A percentile compares a stretch with the other conserved stretches of the same genome.
Evolutionary conservation across 805 yeast genomes (phyloP).

Genomic region (Candida sakaeoensis): DNA sequence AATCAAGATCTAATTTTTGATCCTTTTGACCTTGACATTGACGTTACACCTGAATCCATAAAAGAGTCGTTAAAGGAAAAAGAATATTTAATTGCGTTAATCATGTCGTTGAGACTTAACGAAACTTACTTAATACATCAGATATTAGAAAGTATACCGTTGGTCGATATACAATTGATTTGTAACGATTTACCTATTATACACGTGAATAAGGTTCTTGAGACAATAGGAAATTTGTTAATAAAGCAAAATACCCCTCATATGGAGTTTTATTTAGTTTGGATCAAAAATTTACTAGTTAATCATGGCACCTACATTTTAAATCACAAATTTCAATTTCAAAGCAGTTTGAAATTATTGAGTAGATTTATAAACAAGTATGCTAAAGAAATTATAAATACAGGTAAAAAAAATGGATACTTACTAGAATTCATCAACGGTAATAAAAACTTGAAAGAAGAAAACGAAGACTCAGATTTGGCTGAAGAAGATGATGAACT

Average conservation of each 20-base stretch:
- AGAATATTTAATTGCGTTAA: slow-evolving; percentile 71
- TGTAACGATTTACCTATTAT: slow-evolving; percentile 70
- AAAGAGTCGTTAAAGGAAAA: slow-evolving; percentile 54
- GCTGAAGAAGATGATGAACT: slow-evolving; percentile 24
- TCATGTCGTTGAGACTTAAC: slow-evolving; percentile 91
- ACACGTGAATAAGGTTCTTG: slow-evolving; percentile 64
- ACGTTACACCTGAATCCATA: slow-evolving; percentile 80
- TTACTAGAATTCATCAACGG: slow-evolving; percentile 49
- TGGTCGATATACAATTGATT: slow-evolving; percentile 65
- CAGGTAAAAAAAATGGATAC: slow-evolving; percentile 52
- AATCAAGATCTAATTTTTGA: slow-evolving; percentile 77
- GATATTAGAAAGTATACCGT: slow-evolving; percentile 71
- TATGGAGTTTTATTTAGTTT: slow-evolving; percentile 74
- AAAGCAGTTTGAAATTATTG: slow-evolving; percentile 61
- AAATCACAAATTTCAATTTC: slow-evolving; percentile 56
- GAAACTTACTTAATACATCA: slow-evolving; percentile 69
- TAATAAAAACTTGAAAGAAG: slow-evolving; percentile 20
- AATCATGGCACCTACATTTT: slow-evolving; percentile 76
- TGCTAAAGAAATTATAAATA: slow-evolving; percentile 66
- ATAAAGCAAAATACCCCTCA: slow-evolving; percentile 64
- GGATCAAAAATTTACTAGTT: slow-evolving; percentile 70
- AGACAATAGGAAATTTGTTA: slow-evolving; percentile 64
- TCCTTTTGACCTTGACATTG: slow-evolving; percentile 92
- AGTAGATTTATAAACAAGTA: slow-evolving; percentile 72
- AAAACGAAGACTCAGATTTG: slow-evolving; percentile 28